These are phyloP conservation scores for Globisporangium rhizosaccharum DNA, from an alignment of 352 stramenopile species.

Conservation along the genomic window DNA sequence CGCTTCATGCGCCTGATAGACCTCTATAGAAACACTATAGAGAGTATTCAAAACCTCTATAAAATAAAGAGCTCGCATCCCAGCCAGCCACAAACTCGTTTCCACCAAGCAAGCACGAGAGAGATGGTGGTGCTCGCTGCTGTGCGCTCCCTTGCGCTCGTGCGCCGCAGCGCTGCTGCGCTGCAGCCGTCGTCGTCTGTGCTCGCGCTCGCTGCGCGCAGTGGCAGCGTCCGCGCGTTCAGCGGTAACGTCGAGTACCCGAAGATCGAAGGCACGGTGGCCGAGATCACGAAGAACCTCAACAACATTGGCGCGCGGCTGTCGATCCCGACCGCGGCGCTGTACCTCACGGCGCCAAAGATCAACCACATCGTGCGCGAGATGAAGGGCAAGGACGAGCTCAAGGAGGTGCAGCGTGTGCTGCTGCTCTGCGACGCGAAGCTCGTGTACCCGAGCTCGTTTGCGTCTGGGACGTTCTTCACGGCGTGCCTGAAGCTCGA, in stretches of 20 bases:
- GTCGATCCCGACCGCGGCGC: conserved; percentile 69
- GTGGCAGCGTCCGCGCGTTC: conserved; percentile 36
- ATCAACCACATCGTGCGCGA: conserved; percentile 79
- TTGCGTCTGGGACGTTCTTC: conserved; percentile 63
- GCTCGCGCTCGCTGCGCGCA: background rate
- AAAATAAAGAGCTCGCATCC: background rate
- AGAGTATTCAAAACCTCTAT: background rate
- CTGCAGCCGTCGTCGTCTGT: background rate
- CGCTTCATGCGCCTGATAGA: too few relatives aligned
- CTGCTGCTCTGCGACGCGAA: conserved; percentile 77
- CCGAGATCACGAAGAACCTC: conserved; percentile 63
- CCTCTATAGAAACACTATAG: too few relatives aligned
- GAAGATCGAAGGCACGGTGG: conserved; percentile 66
- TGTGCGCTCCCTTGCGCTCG: conserved; percentile 13
- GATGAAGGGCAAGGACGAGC: conserved; percentile 70
- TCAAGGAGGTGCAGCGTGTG: conserved; percentile 60
- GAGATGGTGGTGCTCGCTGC: conserved; percentile 16
- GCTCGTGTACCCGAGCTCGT: conserved; percentile 62
- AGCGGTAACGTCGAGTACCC: conserved; percentile 83
- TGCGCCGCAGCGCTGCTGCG: conserved; percentile 6
- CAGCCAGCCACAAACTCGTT: background rate
- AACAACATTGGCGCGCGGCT: conserved; percentile 66
- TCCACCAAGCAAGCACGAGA: background rate
- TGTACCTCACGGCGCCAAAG: conserved; percentile 81
- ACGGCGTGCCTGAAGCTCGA: conserved; percentile 56